A percentile compares a stretch with the other conserved stretches of the same genome.
Evolutionary conservation across 768 basidiomycete species (phyloP).

Genomic region (Clitopilus passeckerianus): DNA sequence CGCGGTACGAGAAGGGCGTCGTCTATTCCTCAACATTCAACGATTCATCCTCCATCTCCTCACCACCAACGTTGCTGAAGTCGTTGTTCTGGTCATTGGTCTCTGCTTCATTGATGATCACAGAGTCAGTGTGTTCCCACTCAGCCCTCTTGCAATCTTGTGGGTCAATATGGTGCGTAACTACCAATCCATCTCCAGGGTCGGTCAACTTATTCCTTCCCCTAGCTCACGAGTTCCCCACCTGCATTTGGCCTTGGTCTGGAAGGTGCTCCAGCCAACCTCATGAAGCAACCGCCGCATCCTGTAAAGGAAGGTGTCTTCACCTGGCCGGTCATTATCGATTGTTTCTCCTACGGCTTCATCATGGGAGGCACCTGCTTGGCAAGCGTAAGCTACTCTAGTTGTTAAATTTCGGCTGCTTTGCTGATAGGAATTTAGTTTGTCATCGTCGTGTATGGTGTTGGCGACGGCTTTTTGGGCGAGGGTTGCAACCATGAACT

Average conservation of each 20-base stretch:
- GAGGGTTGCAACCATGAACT: constrained; percentile 24
- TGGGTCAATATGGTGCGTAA: constrained; percentile 47
- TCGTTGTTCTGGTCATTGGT: constrained; percentile 48
- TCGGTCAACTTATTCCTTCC: background rate
- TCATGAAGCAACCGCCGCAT: constrained; percentile 45
- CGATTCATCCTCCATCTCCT: constrained; percentile 53
- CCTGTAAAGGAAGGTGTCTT: constrained; percentile 30
- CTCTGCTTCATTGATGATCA: constrained; percentile 49
- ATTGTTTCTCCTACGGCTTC: constrained; percentile 30
- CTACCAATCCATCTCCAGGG: background rate
- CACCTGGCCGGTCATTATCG: constrained; percentile 31
- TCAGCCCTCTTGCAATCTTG: constrained; percentile 47
- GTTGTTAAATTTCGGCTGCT: too few species aligned
- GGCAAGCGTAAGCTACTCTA: constrained; percentile 19
- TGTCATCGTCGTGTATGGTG: constrained; percentile 31
- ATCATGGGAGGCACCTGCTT: constrained; percentile 30
- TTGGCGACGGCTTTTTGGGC: constrained; percentile 24
- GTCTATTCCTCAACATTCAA: constrained; percentile 53
- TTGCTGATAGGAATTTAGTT: constrained; percentile 16
- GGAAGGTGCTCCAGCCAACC: constrained; percentile 42
- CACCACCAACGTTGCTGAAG: constrained; percentile 50
- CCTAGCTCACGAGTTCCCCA: constrained; percentile 36
- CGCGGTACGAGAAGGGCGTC: constrained; percentile 52
- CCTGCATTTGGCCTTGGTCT: constrained; percentile 54
- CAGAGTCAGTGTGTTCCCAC: constrained; percentile 47